These are phyloP conservation scores for Pinguiococcus pyrenoidosus DNA, from an alignment of 108 stramenopile genomes.

Conservation along the genomic window DNA sequence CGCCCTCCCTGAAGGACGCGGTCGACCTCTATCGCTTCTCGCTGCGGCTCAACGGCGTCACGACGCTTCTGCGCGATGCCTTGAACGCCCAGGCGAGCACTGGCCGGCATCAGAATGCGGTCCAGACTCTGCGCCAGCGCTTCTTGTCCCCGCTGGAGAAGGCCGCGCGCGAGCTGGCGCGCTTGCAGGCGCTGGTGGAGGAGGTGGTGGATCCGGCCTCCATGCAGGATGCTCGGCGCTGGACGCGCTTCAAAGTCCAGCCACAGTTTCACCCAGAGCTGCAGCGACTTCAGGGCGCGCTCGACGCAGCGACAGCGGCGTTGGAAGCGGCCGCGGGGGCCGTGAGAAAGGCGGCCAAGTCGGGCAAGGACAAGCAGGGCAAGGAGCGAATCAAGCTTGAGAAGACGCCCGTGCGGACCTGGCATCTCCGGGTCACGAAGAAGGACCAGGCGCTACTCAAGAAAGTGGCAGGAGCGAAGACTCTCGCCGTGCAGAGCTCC, in stretches of 20 bases:
- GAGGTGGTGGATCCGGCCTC: background rate
- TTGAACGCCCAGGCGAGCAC: too few relatives aligned
- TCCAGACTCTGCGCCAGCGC: too few relatives aligned
- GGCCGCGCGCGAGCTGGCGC: background rate
- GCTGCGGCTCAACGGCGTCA: too few relatives aligned
- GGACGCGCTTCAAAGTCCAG: background rate
- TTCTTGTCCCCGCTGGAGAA: too few relatives aligned
- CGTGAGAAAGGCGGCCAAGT: background rate
- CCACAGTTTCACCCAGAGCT: background rate
- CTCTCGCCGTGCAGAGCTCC: slow-evolving; percentile 19
- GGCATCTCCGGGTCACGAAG: slow-evolving; percentile 29
- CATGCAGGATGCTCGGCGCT: too few relatives aligned
- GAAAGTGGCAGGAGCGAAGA: background rate
- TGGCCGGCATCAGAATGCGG: too few relatives aligned
- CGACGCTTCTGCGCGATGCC: too few relatives aligned
- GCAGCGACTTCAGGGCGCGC: background rate
- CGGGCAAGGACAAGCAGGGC: background rate
- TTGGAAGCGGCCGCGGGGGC: background rate
- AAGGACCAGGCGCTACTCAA: slow-evolving; percentile 16
- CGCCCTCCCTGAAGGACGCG: too few relatives aligned
- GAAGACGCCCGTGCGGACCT: background rate
- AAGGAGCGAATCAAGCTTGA: background rate
- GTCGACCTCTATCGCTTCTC: too few relatives aligned
- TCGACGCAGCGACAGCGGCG: background rate
- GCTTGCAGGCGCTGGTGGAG: background rate